These are phyloP conservation scores for Tricholoma bakamatsutake DNA, from an alignment of 768 basidiomycete genomes.

Conservation along the genomic window DNA sequence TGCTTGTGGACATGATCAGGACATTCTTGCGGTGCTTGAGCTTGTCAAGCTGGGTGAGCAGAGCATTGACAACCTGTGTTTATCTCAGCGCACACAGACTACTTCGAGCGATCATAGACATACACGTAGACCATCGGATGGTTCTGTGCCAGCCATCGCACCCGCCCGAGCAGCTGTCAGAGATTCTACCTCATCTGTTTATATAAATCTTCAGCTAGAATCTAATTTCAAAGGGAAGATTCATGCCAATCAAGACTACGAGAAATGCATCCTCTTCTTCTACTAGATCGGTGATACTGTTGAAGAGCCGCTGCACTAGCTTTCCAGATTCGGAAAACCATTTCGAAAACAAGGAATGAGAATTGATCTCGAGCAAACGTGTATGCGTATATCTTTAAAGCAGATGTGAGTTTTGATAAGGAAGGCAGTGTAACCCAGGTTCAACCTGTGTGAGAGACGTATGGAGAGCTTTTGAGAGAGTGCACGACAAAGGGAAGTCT, in stretches of 20 bases:
- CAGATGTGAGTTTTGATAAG: neutral
- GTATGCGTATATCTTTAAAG: conserved; percentile 70
- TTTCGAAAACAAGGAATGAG: conserved; percentile 94
- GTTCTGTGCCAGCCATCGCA: conserved; percentile 93
- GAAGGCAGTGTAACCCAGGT: neutral
- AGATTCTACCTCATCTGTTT: conserved; percentile 90
- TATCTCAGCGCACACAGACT: neutral
- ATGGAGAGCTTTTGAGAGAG: conserved; percentile 94
- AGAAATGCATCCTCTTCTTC: conserved; percentile 92
- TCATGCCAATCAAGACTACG: conserved; percentile 84
- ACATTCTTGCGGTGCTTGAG: conserved; percentile 91
- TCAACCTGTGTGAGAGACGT: conserved; percentile 76
- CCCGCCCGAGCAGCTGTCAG: conserved; percentile 92
- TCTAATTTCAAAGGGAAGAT: neutral
- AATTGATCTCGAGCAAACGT: conserved; percentile 93
- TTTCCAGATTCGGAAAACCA: conserved; percentile 99
- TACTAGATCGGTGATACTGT: conserved; percentile 81
- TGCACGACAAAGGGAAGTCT: conserved; percentile 92
- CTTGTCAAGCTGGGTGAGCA: conserved; percentile 95
- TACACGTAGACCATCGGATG: conserved; percentile 88
- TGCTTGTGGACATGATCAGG: conserved; percentile 93
- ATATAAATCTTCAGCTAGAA: conserved; percentile 1
- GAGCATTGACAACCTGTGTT: conserved; percentile 91
- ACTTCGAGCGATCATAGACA: conserved; percentile 13
- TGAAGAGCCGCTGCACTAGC: conserved; percentile 90